Conservation (phyloP, 192 early-diverging fungal species). For the Backusella tarrabulga region DNA sequence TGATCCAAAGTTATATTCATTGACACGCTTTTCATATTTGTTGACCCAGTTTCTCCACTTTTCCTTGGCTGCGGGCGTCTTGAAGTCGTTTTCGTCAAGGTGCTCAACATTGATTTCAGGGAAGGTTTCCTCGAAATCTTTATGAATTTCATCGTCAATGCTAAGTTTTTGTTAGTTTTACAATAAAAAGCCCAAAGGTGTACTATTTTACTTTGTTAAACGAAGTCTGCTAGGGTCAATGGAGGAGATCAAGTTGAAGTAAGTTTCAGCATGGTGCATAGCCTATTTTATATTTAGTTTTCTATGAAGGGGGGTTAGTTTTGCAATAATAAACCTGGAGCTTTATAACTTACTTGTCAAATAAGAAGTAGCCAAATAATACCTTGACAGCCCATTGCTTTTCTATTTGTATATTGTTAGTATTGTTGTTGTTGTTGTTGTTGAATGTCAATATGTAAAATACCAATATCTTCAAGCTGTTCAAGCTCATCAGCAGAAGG, state of each 20-base stretch:
- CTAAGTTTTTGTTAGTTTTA: conserved; percentile 27
- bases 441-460: not conserved
- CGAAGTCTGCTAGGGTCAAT: conserved; percentile 74
- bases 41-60: conserved; percentile 89
- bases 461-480: conserved; percentile 76
- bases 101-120: conserved; percentile 69
- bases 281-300: conserved; percentile 41
- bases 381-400: conserved; percentile 93
- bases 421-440: not conserved
- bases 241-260: conserved; percentile 75
- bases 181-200: not conserved
- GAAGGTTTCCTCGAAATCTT: conserved; percentile 74
- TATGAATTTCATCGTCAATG: conserved; percentile 83
- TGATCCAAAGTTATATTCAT: conserved; percentile 94
- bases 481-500: conserved; percentile 71
- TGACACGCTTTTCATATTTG: conserved; percentile 83
- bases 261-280: conserved; percentile 93
- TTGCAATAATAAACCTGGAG: too few species aligned
- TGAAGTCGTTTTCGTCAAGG: conserved; percentile 82
- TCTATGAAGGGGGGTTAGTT: not conserved
- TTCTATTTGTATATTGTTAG: conserved; percentile 44
- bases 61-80: conserved; percentile 75
- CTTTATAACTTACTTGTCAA: not conserved
- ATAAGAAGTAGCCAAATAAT: not conserved
- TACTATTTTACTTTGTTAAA: conserved; percentile 66